Evolutionary conservation across 2,329 filamentous ascomycete genomes (phyloP).

Genomic region (Clonostachys rosea): DNA sequence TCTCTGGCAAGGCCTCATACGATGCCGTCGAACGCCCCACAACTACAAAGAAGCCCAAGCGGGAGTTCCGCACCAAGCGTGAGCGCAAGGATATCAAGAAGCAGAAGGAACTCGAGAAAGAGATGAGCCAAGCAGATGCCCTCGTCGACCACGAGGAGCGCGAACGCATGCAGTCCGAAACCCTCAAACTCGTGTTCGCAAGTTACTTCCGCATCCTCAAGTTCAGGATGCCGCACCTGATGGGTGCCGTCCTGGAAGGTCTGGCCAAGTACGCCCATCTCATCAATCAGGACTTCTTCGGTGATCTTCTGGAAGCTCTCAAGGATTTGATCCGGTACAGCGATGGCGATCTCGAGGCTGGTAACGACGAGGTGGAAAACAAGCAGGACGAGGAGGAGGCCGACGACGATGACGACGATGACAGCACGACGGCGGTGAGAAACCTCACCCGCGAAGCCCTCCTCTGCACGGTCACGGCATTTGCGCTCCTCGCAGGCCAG

Average conservation of each 20-base stretch:
- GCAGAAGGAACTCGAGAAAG: constrained; percentile 82
- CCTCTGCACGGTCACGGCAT: constrained; percentile 93
- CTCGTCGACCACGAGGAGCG: constrained; percentile 87
- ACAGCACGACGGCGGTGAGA: constrained; percentile 46
- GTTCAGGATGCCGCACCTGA: constrained; percentile 72
- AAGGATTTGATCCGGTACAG: constrained; percentile 86
- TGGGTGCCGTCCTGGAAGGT: constrained; percentile 96
- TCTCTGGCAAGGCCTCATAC: constrained; percentile 76
- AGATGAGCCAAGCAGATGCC: constrained; percentile 89
- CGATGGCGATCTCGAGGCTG: constrained; percentile 47
- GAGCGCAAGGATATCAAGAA: constrained; percentile 80
- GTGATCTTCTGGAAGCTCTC: constrained; percentile 87
- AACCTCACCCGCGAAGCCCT: constrained; percentile 83
- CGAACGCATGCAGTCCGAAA: constrained; percentile 92
- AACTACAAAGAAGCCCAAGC: constrained; percentile 64
- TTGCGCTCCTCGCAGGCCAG: constrained; percentile 92
- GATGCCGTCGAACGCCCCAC: constrained; percentile 60
- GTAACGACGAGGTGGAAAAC: constrained; percentile 32
- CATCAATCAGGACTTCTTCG: constrained; percentile 99
- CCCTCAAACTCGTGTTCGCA: constrained; percentile 90
- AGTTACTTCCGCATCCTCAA: constrained; percentile 95
- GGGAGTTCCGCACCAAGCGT: constrained; percentile 84
- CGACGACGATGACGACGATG: constrained; percentile 29
- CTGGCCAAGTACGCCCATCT: constrained; percentile 90
- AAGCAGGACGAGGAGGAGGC: constrained; percentile 32